Percentiles rank a stretch among this genome's conserved stretches.
These are phyloP conservation scores for Celoporthe dispersa DNA, from an alignment of 2,329 filamentous ascomycete species.

Conservation along the genomic window DNA sequence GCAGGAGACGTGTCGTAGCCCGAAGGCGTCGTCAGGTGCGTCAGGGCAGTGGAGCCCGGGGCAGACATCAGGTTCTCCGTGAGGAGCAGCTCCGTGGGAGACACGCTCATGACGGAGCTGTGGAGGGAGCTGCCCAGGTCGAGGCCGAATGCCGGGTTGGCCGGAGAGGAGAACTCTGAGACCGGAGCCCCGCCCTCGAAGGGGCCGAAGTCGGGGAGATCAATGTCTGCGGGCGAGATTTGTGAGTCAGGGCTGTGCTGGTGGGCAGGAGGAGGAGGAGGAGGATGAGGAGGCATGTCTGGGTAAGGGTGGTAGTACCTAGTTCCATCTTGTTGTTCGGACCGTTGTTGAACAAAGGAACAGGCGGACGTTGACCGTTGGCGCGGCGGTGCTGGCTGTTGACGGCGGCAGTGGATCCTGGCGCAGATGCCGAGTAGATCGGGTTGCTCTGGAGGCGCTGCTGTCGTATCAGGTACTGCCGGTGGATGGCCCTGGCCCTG, in stretches of 20 bases:
- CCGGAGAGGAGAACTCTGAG: conserved; percentile 59
- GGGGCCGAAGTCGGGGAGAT: conserved; percentile 58
- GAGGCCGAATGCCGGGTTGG: conserved; percentile 57
- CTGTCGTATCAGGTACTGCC: neutral
- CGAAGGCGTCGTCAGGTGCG: conserved; percentile 85
- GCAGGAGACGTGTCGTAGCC: conserved; percentile 77
- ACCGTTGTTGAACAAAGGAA: conserved; percentile 73
- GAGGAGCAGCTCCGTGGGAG: conserved; percentile 79
- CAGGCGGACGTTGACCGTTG: conserved; percentile 60
- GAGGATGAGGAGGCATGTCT: conserved; percentile 30
- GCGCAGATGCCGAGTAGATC: conserved; percentile 71
- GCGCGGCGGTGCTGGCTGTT: conserved; percentile 56
- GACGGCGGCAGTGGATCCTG: conserved; percentile 62
- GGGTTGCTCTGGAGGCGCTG: conserved; percentile 48
- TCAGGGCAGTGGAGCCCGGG: conserved; percentile 81
- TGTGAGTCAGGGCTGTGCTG: conserved; percentile 38
- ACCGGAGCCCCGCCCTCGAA: conserved; percentile 57
- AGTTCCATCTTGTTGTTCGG: conserved; percentile 62
- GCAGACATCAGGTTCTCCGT: conserved; percentile 73
- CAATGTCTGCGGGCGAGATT: conserved; percentile 52
- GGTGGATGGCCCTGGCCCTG: conserved; percentile 38
- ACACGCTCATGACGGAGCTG: conserved; percentile 70
- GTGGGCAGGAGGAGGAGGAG: too few species aligned
- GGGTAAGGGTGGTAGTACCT: conserved; percentile 49
- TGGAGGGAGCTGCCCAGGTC: conserved; percentile 49